Evolutionary conservation across 306 rosid genomes (phyloP).

Genomic region (Cicer pinnatifidum): DNA sequence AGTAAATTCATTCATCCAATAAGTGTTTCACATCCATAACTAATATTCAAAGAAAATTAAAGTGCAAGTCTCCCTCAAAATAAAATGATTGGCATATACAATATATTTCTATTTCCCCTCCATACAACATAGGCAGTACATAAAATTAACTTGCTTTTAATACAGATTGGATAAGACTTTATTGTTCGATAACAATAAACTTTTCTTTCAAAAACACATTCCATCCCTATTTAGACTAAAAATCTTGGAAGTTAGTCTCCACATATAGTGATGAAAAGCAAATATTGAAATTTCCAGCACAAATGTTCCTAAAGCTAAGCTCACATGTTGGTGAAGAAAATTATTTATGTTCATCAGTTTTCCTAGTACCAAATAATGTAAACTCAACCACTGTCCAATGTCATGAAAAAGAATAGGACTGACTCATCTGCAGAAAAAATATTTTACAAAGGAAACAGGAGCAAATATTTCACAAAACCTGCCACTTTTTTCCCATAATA

Average conservation of each 20-base stretch:
- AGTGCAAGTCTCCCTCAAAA: background rate
- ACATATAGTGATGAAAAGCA: slow-evolving; percentile 15
- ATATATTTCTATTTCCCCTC: background rate
- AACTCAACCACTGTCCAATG: background rate
- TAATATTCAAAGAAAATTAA: slow-evolving; percentile 25
- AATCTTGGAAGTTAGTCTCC: slow-evolving; percentile 9
- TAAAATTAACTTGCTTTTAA: slow-evolving; percentile 4
- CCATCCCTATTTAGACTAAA: background rate
- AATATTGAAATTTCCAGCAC: background rate
- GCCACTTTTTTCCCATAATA: slow-evolving; percentile 17
- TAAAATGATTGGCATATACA: slow-evolving; percentile 15
- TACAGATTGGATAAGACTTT: slow-evolving; percentile 20
- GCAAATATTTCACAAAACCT: background rate
- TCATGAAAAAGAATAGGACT: slow-evolving; percentile 26
- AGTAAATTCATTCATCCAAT: slow-evolving; percentile 26
- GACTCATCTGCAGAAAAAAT: background rate
- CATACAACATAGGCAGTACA: slow-evolving; percentile 10
- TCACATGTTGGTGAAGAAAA: slow-evolving; percentile 14
- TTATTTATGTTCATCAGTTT: background rate
- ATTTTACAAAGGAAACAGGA: slow-evolving; percentile 1
- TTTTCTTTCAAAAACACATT: background rate
- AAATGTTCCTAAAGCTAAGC: slow-evolving; percentile 17
- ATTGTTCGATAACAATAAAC: slow-evolving; percentile 7
- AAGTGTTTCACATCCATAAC: slow-evolving; percentile 25
- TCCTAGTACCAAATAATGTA: slow-evolving; percentile 13